Conservation (phyloP, 1,284 basidiomycete genomes). For the Acaromyces ingoldii region DNA sequence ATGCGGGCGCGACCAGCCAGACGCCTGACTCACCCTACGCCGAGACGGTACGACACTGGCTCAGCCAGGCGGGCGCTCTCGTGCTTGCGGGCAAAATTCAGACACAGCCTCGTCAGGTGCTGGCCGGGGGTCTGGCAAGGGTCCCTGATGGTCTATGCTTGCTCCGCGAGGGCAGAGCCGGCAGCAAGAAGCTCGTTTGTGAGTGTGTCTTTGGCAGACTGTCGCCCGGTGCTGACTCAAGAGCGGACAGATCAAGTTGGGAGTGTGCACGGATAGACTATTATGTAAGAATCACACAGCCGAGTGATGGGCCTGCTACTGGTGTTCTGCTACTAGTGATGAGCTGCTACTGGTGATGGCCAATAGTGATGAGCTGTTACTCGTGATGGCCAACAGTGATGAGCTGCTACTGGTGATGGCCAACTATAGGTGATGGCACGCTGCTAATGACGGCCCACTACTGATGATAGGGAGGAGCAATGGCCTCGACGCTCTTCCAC, state of each 20-base stretch:
- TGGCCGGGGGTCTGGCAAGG: conserved; percentile 40
- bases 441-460: too few species aligned
- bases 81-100: conserved; percentile 36
- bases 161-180: conserved; percentile 34
- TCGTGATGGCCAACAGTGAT: too few species aligned
- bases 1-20: not conserved
- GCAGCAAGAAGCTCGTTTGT: conserved; percentile 52
- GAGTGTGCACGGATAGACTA: too few species aligned
- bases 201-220: conserved; percentile 2
- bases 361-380: too few species aligned
- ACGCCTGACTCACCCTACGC: conserved; percentile 24
- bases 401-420: too few species aligned
- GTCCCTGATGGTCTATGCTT: conserved; percentile 44
- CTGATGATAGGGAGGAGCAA: not conserved
- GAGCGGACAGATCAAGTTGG: too few species aligned
- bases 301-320: too few species aligned
- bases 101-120: conserved; percentile 23
- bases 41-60: too few species aligned
- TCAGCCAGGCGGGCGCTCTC: conserved; percentile 25
- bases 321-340: too few species aligned
- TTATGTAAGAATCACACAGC: too few species aligned
- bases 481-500: not conserved
- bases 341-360: too few species aligned
- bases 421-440: too few species aligned
- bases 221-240: not conserved